Conservation (phyloP, 1,284 basidiomycete species). For the Puccinia horiana region DNA sequence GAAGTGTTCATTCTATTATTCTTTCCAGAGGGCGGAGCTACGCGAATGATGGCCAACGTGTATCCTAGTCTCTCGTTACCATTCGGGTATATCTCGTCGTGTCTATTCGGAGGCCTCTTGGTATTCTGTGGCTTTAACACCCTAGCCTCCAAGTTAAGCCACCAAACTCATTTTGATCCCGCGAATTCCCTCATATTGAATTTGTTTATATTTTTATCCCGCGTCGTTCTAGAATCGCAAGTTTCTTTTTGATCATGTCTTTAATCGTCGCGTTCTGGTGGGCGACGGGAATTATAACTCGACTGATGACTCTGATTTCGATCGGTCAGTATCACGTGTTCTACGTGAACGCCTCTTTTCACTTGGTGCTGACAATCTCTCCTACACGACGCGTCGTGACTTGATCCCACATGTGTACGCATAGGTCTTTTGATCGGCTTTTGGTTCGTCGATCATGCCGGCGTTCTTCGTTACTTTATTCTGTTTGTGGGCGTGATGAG, state of each 20-base stretch:
- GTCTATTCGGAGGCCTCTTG: slow-evolving; percentile 53
- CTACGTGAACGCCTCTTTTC: too few species aligned
- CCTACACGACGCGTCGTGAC: neutral
- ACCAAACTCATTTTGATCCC: neutral
- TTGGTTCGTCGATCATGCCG: slow-evolving; percentile 49
- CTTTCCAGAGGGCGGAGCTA: slow-evolving; percentile 48
- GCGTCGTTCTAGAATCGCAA: slow-evolving; percentile 18
- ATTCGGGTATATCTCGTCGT: slow-evolving; percentile 52
- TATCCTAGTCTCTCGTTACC: slow-evolving; percentile 50
- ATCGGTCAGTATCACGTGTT: too few species aligned
- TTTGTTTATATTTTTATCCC: neutral
- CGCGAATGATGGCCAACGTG: slow-evolving; percentile 1
- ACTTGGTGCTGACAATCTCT: neutral
- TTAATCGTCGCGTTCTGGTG: slow-evolving; percentile 42
- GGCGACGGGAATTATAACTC: slow-evolving; percentile 9
- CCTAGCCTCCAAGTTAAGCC: slow-evolving; percentile 54
- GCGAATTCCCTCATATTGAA: neutral
- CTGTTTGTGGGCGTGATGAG: slow-evolving; percentile 46
- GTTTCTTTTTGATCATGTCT: slow-evolving; percentile 42
- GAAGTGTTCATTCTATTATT: neutral
- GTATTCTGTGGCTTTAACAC: slow-evolving; percentile 56
- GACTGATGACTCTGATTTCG: slow-evolving; percentile 22
- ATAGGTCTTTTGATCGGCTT: slow-evolving; percentile 46
- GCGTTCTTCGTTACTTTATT: slow-evolving; percentile 36
- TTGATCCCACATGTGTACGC: neutral